Base-by-base conservation (phyloP, 176 grass and related monocot species). In the Oryza meyeriana region DNA sequence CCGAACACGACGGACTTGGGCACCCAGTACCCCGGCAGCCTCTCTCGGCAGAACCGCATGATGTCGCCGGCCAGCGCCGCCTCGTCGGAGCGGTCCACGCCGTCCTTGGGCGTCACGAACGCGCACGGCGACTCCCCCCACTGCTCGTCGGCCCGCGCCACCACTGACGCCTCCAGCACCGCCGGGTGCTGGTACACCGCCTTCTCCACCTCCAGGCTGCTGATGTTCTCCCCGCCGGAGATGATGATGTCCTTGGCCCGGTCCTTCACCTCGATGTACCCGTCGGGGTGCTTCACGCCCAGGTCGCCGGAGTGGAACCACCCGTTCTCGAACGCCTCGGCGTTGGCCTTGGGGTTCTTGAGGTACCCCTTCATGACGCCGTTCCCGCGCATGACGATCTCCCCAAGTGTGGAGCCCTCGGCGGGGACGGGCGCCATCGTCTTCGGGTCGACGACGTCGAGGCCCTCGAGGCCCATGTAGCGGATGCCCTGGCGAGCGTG, bases 141-240 rank as follows among this genome's bases (percentile, higher is more conserved):
- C 79, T 34, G 88, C 84, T 98, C 95, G 16, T 95, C 92, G 5
- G 88, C 90, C 18, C 95, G 88, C 12, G 95, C 95, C 20, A 95
- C 95, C 33, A 98, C 92, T 2, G 95, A 93, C 20, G 83, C 90
- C 80, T 98, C 95, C 13, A 98, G 85, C 33, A 98, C 86, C 2
- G 90, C 90, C 30, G 95, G 90, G 64, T 98, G 95, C 79, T 82
- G 59, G 75, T 98, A 98, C 38, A 98, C 64, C 22, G 75, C 87
- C 65, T 92, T 93, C 87, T 98, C 95, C 75, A 98, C 90, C 87
- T 95, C 95, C 79, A 98, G 71, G 87, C 95, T 98, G 83, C 88
- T 93, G 41, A 98, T 98, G 81, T 98, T 98, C 85, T 98, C 95
- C 22, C 95, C 95, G 30, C 95, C 95, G n/a, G 95, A 95, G 71